Evolutionary conservation across 2,329 filamentous ascomycete genomes (phyloP), one percentile per base, ranked within the genome.

Genomic region (Sporothrix brunneoviolacea): DNA sequence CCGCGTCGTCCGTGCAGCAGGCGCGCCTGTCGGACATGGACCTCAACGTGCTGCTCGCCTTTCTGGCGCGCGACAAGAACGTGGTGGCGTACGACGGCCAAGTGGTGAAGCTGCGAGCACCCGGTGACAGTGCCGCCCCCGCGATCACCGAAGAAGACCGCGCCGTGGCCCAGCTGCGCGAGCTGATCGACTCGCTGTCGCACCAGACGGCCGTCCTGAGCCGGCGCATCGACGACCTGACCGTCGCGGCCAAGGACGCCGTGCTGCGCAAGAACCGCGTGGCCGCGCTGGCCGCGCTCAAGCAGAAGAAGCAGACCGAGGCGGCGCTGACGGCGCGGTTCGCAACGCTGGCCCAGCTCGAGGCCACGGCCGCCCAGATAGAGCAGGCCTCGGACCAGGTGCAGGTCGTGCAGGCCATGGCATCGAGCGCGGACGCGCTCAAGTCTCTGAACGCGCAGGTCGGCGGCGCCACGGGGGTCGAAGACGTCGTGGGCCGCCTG

Each of bases 351-450:
- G 47, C 42, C n/a, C 90, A 95, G 66, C 76, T 98, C 1, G 90
- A 97, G 67, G 82, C 88, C 55, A 83, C 94, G 0, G 86, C 89
- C 48, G 68, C 76, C n/a, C 86, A 84, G 62, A 87, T 98, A 47
- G 84, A 95, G 64, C 83, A 91, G 65, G 93, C 93, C 0, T 77
- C 82, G 0, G 87, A 91, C 65, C 88, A 96, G 56, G 82, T 94
- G 8, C 85, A 89, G 59, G 78, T 96, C 13, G 82, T 97, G 8
- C 78, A 79, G 53, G 84, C 90, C 6, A 91, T 98, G 84, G 81
- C 89, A 61, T 78, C 83, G 15, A 89, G 88, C 55, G 80, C 85
- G 0, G 76, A 76, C 30, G 88, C 87, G 1, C 75, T 98, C 30
- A 77, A 79, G 57, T 74, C 72, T 22, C 74, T 98, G 27, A 90